Conservation (phyloP, 805 yeast genomes). For the Wickerhamomyces chaumierensis region DNA sequence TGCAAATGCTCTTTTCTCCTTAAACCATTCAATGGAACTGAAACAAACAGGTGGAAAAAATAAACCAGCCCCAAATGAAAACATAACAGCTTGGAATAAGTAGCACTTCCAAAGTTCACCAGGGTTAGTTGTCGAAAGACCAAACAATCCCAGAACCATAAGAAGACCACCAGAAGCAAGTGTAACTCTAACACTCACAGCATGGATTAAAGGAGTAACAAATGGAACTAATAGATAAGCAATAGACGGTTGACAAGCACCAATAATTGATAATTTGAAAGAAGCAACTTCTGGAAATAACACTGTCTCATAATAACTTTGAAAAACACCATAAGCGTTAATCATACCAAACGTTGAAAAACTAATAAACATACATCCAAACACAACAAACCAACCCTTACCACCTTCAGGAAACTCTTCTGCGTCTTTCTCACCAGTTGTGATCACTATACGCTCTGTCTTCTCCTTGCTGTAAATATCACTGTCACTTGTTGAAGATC, state of each 20-base stretch:
- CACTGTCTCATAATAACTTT: slow-evolving; percentile 14
- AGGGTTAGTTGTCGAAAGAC: slow-evolving; percentile 8
- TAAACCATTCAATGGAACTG: slow-evolving; percentile 61
- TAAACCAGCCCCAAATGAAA: slow-evolving; percentile 25
- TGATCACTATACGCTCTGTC: neutral
- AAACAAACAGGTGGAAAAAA: slow-evolving; percentile 47
- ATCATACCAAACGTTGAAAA: slow-evolving; percentile 15
- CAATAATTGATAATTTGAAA: slow-evolving; percentile 13
- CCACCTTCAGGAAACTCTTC: slow-evolving; percentile 13
- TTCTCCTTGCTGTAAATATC: neutral
- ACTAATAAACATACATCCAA: slow-evolving; percentile 11
- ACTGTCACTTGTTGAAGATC: neutral
- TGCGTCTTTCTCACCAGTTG: slow-evolving; percentile 7
- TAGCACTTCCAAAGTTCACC: slow-evolving; percentile 17
- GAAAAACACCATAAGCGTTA: slow-evolving; percentile 15
- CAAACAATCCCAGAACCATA: slow-evolving; percentile 10
- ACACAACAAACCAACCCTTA: slow-evolving; percentile 14
- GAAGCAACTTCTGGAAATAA: slow-evolving; percentile 8
- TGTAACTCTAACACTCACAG: slow-evolving; percentile 11
- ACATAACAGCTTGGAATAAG: slow-evolving; percentile 15
- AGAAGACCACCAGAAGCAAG: slow-evolving; percentile 7
- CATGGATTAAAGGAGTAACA: slow-evolving; percentile 10
- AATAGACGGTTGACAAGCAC: slow-evolving; percentile 16
- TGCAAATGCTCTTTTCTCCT: slow-evolving; percentile 45
- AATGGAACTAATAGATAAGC: slow-evolving; percentile 11